Evolutionary conservation across 352 stramenopile genomes (phyloP).

Genomic region (Pythium rishiriense): DNA sequence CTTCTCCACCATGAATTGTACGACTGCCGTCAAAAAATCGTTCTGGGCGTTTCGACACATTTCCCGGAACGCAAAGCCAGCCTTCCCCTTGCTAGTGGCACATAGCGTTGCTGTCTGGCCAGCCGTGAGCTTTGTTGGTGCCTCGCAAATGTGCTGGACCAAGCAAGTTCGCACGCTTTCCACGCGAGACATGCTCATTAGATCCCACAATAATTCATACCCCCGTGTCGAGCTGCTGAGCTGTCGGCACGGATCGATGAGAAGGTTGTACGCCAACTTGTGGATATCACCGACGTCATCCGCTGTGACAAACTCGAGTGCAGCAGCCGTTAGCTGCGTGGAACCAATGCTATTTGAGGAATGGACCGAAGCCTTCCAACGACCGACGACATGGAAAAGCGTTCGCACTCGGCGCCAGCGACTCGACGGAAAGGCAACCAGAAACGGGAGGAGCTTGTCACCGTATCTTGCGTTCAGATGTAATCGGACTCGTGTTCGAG

Average conservation of each 20-base stretch:
- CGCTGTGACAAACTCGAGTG: slow-evolving; percentile 23
- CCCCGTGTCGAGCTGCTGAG: slow-evolving; percentile 22
- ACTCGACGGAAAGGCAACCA: slow-evolving; percentile 16
- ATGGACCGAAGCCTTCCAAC: slow-evolving; percentile 18
- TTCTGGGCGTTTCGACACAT: slow-evolving; percentile 17
- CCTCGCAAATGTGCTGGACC: slow-evolving; percentile 9
- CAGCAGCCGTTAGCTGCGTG: background rate
- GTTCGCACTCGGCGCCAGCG: slow-evolving; percentile 26
- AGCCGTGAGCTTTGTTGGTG: background rate
- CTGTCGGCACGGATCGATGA: slow-evolving; percentile 22
- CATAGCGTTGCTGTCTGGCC: background rate
- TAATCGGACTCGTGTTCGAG: slow-evolving; percentile 15
- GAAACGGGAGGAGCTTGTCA: slow-evolving; percentile 11
- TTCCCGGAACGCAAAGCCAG: slow-evolving; percentile 18
- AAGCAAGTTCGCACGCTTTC: slow-evolving; percentile 10
- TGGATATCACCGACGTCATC: slow-evolving; percentile 13
- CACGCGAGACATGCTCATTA: slow-evolving; percentile 4
- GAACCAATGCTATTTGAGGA: background rate
- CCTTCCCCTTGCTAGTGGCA: background rate
- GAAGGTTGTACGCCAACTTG: slow-evolving; percentile 12
- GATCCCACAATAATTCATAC: slow-evolving; percentile 19
- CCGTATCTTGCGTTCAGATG: slow-evolving; percentile 21
- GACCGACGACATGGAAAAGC: slow-evolving; percentile 17
- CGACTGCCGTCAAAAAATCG: slow-evolving; percentile 14
- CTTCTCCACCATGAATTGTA: slow-evolving; percentile 15